Conservation (phyloP, 192 early-diverging fungal genomes). For the Radiomyces spectabilis region DNA sequence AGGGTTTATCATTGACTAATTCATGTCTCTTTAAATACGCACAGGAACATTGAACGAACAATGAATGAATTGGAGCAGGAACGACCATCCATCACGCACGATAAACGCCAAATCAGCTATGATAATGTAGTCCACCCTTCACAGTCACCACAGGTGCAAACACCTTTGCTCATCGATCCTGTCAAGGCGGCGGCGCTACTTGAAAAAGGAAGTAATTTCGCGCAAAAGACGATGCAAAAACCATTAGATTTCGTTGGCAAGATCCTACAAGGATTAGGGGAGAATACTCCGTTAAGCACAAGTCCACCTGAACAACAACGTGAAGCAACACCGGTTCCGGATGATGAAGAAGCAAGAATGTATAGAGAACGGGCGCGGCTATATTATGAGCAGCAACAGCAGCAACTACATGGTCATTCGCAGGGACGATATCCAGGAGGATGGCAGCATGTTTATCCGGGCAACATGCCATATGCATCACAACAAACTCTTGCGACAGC, state of each 20-base stretch:
- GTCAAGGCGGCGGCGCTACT: conserved; percentile 40
- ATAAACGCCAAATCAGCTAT: conserved; percentile 34
- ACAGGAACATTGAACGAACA: conserved; percentile 61
- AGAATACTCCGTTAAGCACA: conserved; percentile 2
- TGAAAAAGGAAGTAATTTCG: conserved; percentile 50
- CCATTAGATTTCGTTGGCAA: conserved; percentile 66
- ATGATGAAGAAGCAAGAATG: conserved; percentile 17
- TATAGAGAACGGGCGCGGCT: conserved; percentile 22
- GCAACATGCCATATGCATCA: conserved; percentile 11
- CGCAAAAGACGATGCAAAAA: conserved; percentile 65
- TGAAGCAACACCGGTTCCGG: too few relatives aligned
- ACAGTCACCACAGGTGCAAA: conserved; percentile 12
- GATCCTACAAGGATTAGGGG: conserved; percentile 56
- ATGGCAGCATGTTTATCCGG: conserved; percentile 1
- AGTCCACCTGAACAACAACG: conserved; percentile 27
- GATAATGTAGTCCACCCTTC: conserved; percentile 34
- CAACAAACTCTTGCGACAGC: neutral
- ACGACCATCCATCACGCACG: conserved; percentile 24
- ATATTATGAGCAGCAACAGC: conserved; percentile 16
- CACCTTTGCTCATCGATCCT: conserved; percentile 33
- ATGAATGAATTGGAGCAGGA: conserved; percentile 67
- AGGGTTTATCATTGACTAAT: neutral
- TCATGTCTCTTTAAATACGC: neutral
- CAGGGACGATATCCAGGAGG: conserved; percentile 4
- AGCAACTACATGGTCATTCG: conserved; percentile 8